Conservation (phyloP, 2,329 filamentous ascomycete genomes). For the Claviceps citrina region DNA sequence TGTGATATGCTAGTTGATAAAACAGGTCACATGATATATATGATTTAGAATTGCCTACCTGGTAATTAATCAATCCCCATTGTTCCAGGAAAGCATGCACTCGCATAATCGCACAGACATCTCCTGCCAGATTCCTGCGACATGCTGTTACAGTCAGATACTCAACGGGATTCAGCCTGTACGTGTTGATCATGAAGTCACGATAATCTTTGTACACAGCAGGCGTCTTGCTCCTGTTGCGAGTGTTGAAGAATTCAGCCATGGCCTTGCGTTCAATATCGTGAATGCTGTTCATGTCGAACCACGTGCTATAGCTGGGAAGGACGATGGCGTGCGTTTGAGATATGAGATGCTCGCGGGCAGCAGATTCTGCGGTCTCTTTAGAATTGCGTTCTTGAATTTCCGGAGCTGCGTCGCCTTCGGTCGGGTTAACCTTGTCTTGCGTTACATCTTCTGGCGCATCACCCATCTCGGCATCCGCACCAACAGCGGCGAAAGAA, state of each 20-base stretch:
- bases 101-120: slow-evolving; percentile 98
- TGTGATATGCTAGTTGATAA: slow-evolving; percentile 22
- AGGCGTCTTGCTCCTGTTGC: slow-evolving; percentile 95
- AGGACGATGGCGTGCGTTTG: slow-evolving; percentile 94
- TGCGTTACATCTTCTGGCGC: slow-evolving; percentile 35
- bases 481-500: slow-evolving; percentile 37
- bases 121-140: slow-evolving; percentile 82
- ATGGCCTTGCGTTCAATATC: slow-evolving; percentile 85
- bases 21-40: background rate
- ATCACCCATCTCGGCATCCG: slow-evolving; percentile 73
- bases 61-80: slow-evolving; percentile 98
- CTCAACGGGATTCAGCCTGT: slow-evolving; percentile 85
- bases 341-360: slow-evolving; percentile 78
- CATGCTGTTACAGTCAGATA: slow-evolving; percentile 96
- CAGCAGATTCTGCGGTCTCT: slow-evolving; percentile 66
- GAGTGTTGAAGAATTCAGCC: slow-evolving; percentile 95
- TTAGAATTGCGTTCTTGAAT: slow-evolving; percentile 55
- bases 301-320: slow-evolving; percentile 96
- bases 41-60: slow-evolving; percentile 40
- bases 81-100: slow-evolving; percentile 96
- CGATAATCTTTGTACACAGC: slow-evolving; percentile 97
- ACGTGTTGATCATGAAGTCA: slow-evolving; percentile 99
- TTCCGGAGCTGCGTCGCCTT: slow-evolving; percentile 31
- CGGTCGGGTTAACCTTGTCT: slow-evolving; percentile 29
- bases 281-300: slow-evolving; percentile 91